Evolutionary conservation across 805 yeast species (phyloP), one percentile per base, ranked within the genome.

Genomic region (Kazachstania africana): DNA sequence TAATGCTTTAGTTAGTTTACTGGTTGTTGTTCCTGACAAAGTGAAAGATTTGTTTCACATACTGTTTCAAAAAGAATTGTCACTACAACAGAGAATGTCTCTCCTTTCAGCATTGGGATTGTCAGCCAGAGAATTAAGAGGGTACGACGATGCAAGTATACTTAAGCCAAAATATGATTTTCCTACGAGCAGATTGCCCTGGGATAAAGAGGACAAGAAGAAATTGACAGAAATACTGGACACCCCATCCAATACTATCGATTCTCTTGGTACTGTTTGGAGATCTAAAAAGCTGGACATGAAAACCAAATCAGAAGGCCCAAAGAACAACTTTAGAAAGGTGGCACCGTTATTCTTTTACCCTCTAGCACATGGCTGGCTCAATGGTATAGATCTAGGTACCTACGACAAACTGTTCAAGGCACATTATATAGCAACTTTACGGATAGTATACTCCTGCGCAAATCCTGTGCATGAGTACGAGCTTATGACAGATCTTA

Each of bases 31-130:
- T 29, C 73, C 83, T 0, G 47, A 58, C 1, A 62, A 65, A 17
- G 48, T 75, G 0, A 40, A 55, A 0, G 45, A 50, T 8, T 43
- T 56, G 5, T 44, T 70, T 25, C 48, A 60, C 17, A 50, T 76
- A 12, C 57, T 85, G 12, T 59, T 72, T 22, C 62, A 67, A 0
- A 85, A 87, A 0, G 98, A 88, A 46, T 72, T 78, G 38, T 83
- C 94, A 0, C 51, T 91, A 13, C 91, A 80, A 38, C 87, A 78
- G 37, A 56, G 97, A 29, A 63, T 87, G 57, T 57, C 70, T 18
- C 62, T 87, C 6, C 53, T 91, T 13, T 71, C 87, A 4, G 59
- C 81, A 1, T 48, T 83, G 9, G 77, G 87, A 0, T 56, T 85
- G 16, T 70, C 81, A 3, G 83, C 85, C 0, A 56, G 94, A 37